Base-by-base conservation (phyloP, 2,329 filamentous ascomycete species). In the Hymenoscyphus fructigenus region DNA sequence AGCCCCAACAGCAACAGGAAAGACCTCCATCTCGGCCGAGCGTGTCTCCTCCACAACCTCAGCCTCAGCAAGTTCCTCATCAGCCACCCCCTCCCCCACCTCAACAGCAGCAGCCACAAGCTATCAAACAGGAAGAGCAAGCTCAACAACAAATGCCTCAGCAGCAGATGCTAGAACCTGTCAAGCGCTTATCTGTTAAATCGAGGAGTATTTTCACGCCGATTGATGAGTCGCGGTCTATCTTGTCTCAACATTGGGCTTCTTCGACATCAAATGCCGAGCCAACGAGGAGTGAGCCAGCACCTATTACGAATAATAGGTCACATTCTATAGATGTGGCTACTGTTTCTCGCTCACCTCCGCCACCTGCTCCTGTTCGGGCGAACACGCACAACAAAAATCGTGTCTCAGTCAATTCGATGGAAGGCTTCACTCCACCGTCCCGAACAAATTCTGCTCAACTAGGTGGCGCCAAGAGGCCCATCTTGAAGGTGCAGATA, bases 401-500 rank as follows among this genome's bases (percentile, higher is more conserved):
- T 65, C 84, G 80, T 7, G 80, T 66, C 29, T 84, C 85, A 29
- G 81, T 88, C 4, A 85, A 90, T 0, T 88, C 87, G 0, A 82
- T 89, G 34, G 88, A 92, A 44, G 85, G 80, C 0, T 86, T 92
- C 69, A 86, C 87, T 10, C 90, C 91, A 6, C 91, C 92, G 0
- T 89, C 89, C 23, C 85, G 92, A 44, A 88, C 91, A n/a, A 93
- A 91, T 74, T 96, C 91, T 69, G 80, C 90, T 65, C 86, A 89
- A 69, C 80, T 85, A 79, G 83, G 66, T 12, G 87, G 86, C 63
- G 87, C 87, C 9, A 88, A 91, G 72, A 85, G 93, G 62, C 95
- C 95, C 2, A 87, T 92, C 61, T 82, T 99, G 57, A 97, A 92
- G 71, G 92, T 99, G 4, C 93, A 97, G 75, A 99, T 99, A 72